Conservation (phyloP, 192 early-diverging fungal genomes). For the Globomyces pollinis-pini region DNA sequence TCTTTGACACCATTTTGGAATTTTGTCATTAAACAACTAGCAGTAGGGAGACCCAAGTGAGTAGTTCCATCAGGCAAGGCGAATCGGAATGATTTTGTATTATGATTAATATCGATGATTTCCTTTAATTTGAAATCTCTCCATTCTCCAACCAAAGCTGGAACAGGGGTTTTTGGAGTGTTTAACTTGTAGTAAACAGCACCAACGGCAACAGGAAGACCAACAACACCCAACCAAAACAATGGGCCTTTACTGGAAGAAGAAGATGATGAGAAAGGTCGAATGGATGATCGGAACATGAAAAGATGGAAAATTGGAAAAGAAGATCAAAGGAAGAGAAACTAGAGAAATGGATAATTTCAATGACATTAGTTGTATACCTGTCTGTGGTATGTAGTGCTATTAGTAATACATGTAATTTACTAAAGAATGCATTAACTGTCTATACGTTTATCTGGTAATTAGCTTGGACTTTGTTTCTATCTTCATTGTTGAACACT, state of each 20-base stretch:
- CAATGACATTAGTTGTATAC: too few relatives aligned
- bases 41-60: conserved; percentile 59
- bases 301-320: too few relatives aligned
- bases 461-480: too few relatives aligned
- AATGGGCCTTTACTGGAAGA: conserved; percentile 6
- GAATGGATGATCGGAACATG: background rate
- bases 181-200: background rate
- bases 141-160: conserved; percentile 9
- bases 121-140: conserved; percentile 3
- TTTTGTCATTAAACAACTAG: conserved; percentile 77
- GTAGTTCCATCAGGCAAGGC: conserved; percentile 55
- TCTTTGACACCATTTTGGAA: conserved; percentile 39
- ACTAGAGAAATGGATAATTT: background rate
- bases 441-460: too few relatives aligned
- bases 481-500: too few relatives aligned
- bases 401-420: too few relatives aligned
- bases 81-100: conserved; percentile 49
- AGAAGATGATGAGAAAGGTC: background rate
- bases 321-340: background rate
- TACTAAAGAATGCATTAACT: too few relatives aligned
- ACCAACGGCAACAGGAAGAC: background rate
- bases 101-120: conserved; percentile 7
- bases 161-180: conserved; percentile 1
- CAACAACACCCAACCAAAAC: conserved; percentile 1
- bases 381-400: too few relatives aligned